A percentile compares a stretch with the other conserved stretches of the same genome.
phyloP scores from a whole-genome alignment of 2,329 filamentous ascomycete species.

The Periconia sp. region DNA sequence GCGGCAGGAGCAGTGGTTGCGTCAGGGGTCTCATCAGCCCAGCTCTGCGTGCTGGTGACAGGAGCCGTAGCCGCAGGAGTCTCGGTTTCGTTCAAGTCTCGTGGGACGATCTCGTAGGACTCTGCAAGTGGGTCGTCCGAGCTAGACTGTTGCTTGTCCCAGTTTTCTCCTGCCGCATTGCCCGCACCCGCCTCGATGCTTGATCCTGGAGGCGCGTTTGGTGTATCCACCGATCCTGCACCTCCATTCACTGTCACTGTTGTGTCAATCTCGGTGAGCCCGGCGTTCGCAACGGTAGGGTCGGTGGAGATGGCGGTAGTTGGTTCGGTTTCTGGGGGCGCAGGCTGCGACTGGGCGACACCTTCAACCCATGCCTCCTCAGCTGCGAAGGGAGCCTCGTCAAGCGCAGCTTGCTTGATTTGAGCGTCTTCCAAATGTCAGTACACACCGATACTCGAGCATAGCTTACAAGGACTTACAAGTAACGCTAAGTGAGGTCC shows the following conservation, averaged over 20 bases:
- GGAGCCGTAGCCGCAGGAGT: constrained; percentile 59
- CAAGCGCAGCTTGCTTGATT: constrained; percentile 60
- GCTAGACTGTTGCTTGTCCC: constrained; percentile 62
- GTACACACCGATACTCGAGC: background rate
- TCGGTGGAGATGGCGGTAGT: constrained; percentile 59
- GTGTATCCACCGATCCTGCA: constrained; percentile 27
- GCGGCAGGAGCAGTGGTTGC: constrained; percentile 34
- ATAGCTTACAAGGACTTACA: constrained; percentile 62
- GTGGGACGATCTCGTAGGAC: constrained; percentile 77
- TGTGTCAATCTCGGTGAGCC: constrained; percentile 69
- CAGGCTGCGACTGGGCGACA: constrained; percentile 52
- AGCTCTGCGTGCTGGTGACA: constrained; percentile 73
- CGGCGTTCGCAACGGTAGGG: constrained; percentile 70
- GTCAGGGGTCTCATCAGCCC: constrained; percentile 75
- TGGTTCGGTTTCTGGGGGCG: constrained; percentile 40
- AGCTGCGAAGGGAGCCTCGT: constrained; percentile 60
- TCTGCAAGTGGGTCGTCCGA: constrained; percentile 63
- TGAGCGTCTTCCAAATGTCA: constrained; percentile 57
- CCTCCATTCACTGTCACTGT: constrained; percentile 38
- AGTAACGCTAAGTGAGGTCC: constrained; percentile 70
- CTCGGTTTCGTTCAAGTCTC: constrained; percentile 77
- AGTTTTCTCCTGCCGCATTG: constrained; percentile 67
- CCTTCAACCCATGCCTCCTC: constrained; percentile 59
- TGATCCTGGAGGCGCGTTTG: constrained; percentile 42
- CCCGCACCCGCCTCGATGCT: constrained; percentile 50